Evolutionary conservation across 345 rosid species (phyloP), one percentile per base, ranked within the genome.

Genomic region (Brassica incana): DNA sequence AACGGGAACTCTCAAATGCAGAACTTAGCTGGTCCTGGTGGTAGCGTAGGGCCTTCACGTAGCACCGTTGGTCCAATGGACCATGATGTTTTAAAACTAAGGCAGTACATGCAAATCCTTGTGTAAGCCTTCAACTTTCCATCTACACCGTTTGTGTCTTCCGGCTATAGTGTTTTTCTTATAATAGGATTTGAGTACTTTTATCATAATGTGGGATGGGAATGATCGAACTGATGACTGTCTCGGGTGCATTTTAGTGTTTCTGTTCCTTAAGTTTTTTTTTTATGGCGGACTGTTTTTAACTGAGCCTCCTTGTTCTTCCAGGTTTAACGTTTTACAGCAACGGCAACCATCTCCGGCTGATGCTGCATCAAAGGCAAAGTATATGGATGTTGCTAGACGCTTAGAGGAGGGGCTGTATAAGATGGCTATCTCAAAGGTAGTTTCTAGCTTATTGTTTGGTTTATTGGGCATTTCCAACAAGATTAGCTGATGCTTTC

Each of bases 391-490:
- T 78, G 71, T 91, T 61, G 89, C 90, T 43, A 95, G 80, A 84
- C 96, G 99, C 78, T 82, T 93, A 74, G 99, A 95, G 82, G 97
- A 91, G 76, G 94, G 98, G 69, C 80, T 95, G 27, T 90, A 90
- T 79, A 93, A 84, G 85, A 56, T 48, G 67, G 98, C 98, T 63
- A 73, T 0, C 43, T 48, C 95, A 16, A 87, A 91, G 99, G 99
- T 82, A 29, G 35, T 61, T 73, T 67, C 40, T 35, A 35, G 40
- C 40, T 38, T 6, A 8, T 6, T 8, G 58, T 52, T 50, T 52
- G 65, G 48, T 40, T 29, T 62, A 69, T 45, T 74, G 60, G 32
- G 69, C 67, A 50, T 23, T 50, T 35, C 11, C 66, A 62, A 32
- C 70, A 68, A 67, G 70, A 79, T 30, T 68, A 43, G 56, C 64